phyloP scores from a whole-genome alignment of 441 rosid species.

The Flueggea neowawraea region DNA sequence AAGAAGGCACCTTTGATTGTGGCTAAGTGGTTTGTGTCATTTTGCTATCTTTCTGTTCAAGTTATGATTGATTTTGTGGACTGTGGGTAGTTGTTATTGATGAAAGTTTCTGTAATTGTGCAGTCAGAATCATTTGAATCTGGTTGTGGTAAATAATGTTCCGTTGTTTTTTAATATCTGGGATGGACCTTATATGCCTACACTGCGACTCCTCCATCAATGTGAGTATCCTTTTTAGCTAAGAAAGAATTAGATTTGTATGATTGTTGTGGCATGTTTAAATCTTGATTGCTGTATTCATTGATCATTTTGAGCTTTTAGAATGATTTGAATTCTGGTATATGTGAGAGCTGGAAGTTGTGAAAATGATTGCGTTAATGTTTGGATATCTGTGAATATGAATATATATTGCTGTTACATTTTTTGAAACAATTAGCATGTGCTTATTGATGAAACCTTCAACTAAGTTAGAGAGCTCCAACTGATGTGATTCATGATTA shows the following conservation, averaged over 20 bases:
- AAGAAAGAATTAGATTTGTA: constrained; percentile 12
- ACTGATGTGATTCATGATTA: background rate
- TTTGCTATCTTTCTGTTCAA: constrained; percentile 11
- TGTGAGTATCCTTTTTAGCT: constrained; percentile 25
- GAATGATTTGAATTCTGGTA: no score
- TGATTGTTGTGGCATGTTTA: background rate
- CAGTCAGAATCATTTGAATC: constrained; percentile 95
- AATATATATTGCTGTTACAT: no score
- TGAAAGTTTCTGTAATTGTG: constrained; percentile 20
- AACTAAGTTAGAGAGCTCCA: no score
- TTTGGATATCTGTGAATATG: no score
- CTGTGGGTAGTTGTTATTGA: background rate
- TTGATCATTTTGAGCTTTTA: no score
- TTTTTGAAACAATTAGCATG: no score
- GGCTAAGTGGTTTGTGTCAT: constrained; percentile 65
- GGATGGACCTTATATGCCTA: constrained; percentile 99
- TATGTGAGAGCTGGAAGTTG: no score
- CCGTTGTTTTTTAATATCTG: constrained; percentile 95
- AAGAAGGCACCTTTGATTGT: constrained; percentile 90
- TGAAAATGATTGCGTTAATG: no score
- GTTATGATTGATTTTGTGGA: constrained; percentile 37
- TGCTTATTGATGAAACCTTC: no score
- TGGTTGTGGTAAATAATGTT: constrained; percentile 86
- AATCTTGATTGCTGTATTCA: background rate
- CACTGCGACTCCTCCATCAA: constrained; percentile 91